Conservation (phyloP, 768 basidiomycete species). For the Kondoa subrosea region DNA sequence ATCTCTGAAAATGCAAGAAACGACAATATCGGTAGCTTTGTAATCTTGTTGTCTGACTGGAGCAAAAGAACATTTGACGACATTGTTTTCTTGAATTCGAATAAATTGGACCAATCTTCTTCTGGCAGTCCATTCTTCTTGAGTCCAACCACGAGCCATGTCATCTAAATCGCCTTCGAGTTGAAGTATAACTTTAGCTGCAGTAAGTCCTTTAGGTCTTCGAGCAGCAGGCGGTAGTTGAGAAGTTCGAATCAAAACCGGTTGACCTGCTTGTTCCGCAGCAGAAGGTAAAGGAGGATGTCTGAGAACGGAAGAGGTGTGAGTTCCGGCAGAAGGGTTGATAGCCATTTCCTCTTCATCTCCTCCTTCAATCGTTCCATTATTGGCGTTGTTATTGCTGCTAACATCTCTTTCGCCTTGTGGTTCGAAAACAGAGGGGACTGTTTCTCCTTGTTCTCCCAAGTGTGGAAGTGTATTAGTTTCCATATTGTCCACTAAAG, state of each 20-base stretch:
- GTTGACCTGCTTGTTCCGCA: not conserved
- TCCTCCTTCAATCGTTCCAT: conserved; percentile 12
- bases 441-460: not conserved
- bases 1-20: conserved; percentile 84
- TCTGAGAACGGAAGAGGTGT: conserved; percentile 10
- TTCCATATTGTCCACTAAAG: too few species aligned
- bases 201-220: not conserved
- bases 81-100: conserved; percentile 57
- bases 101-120: conserved; percentile 76
- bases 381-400: not conserved
- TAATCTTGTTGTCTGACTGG: conserved; percentile 58
- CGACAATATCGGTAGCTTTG: conserved; percentile 53
- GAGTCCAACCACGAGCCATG: conserved; percentile 37
- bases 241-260: conserved; percentile 6
- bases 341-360: not conserved
- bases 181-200: conserved; percentile 30
- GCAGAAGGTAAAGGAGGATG: conserved; percentile 16
- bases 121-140: conserved; percentile 49
- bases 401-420: not conserved
- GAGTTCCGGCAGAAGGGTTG: conserved; percentile 5
- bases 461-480: not conserved
- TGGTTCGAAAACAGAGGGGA: not conserved
- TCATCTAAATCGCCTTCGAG: conserved; percentile 33
- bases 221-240: conserved; percentile 7
- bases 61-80: conserved; percentile 61